These are phyloP conservation scores for Pseudopediastrum boryanum DNA, from an alignment of 139 green algal species.

Conservation along the genomic window DNA sequence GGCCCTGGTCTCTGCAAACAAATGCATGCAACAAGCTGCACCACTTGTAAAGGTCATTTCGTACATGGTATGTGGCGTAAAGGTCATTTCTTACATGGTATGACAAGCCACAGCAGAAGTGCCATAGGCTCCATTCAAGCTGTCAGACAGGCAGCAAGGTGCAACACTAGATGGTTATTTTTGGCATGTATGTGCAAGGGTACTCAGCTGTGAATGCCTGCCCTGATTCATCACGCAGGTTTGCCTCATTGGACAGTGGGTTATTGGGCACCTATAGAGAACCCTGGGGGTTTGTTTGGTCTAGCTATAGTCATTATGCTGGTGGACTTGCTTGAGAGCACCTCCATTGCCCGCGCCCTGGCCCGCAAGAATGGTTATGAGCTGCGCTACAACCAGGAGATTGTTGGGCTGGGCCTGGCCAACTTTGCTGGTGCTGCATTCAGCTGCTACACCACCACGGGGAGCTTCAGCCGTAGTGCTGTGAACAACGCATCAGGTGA, in stretches of 20 bases:
- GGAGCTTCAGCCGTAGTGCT: slow-evolving; percentile 66
- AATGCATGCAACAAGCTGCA: too few relatives aligned
- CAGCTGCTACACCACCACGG: slow-evolving; percentile 83
- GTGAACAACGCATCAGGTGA: slow-evolving; percentile 51
- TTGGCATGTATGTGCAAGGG: neutral
- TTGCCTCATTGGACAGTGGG: slow-evolving; percentile 41
- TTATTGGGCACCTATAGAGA: slow-evolving; percentile 46
- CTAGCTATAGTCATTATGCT: slow-evolving; percentile 57
- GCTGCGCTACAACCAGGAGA: slow-evolving; percentile 78
- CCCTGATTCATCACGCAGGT: slow-evolving; percentile 29
- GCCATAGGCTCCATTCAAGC: too few relatives aligned
- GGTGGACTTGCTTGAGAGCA: slow-evolving; percentile 84
- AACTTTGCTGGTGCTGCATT: slow-evolving; percentile 84
- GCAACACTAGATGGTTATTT: neutral
- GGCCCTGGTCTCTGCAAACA: too few relatives aligned
- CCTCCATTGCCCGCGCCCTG: slow-evolving; percentile 76
- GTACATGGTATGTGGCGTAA: too few relatives aligned
- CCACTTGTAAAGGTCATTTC: too few relatives aligned
- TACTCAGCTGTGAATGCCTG: neutral
- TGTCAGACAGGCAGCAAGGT: neutral
- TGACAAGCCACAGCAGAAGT: too few relatives aligned
- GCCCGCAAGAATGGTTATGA: slow-evolving; percentile 68
- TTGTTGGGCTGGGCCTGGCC: slow-evolving; percentile 77
- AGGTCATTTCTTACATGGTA: too few relatives aligned
- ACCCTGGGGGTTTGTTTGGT: slow-evolving; percentile 23